phyloP scores from a whole-genome alignment of 2,329 filamentous ascomycete species.

The Talaromyces marneffei region DNA sequence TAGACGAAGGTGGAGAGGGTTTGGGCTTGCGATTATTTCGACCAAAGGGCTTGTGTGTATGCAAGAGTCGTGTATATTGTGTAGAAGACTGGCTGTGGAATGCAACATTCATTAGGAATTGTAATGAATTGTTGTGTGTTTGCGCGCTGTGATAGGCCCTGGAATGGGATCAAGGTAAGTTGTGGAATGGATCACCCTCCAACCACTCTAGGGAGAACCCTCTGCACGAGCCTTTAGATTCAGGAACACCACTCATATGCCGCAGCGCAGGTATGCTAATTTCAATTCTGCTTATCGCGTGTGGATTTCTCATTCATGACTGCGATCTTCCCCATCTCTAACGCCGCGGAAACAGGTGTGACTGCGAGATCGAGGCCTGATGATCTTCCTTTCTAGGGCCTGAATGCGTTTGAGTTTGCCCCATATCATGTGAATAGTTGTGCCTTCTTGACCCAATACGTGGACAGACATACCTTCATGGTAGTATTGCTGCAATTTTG shows the following conservation, averaged over 20 bases:
- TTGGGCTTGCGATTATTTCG: constrained; percentile 11
- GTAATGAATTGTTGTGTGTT: constrained; percentile 16
- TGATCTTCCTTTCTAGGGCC: neutral
- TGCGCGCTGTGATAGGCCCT: constrained; percentile 7
- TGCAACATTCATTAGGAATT: constrained; percentile 25
- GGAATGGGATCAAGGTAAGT: constrained; percentile 13
- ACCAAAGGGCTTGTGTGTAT: constrained; percentile 12
- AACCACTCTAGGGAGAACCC: neutral
- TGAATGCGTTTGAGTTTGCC: neutral
- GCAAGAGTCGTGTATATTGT: constrained; percentile 1
- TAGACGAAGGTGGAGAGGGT: constrained; percentile 26
- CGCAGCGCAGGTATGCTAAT: constrained; percentile 11
- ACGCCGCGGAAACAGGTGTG: neutral
- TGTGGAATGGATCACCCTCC: constrained; percentile 24
- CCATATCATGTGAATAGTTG: neutral
- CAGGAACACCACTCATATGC: constrained; percentile 12
- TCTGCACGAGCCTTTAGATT: constrained; percentile 7
- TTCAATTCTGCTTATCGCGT: neutral
- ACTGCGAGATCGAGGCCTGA: constrained; percentile 5
- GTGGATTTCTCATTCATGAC: constrained; percentile 4
- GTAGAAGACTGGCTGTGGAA: constrained; percentile 23
- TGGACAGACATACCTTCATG: neutral
- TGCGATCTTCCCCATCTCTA: neutral
- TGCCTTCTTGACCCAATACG: neutral
- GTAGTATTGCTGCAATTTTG: neutral